Percentiles rank a stretch among this genome's conserved stretches.
Conservation (phyloP, 257 asterid species). For the Henckelia pumila region DNA sequence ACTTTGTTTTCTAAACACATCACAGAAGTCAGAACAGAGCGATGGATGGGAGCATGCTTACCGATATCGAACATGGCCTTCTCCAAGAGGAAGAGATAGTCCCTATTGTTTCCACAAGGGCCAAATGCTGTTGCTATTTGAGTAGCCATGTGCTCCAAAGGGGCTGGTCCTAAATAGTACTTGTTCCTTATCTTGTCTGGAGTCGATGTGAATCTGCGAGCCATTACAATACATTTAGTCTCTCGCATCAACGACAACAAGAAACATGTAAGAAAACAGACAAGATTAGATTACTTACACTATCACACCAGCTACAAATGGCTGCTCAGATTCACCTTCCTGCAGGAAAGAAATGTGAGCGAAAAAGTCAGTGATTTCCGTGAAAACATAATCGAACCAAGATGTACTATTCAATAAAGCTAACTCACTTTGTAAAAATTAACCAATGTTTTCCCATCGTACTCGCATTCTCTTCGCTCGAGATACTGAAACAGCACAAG, state of each 20-base stretch:
- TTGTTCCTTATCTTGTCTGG: constrained; percentile 71
- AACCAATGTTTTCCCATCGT: constrained; percentile 68
- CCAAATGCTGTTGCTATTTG: constrained; percentile 95
- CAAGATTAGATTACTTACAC: constrained; percentile 64
- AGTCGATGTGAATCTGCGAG: constrained; percentile 82
- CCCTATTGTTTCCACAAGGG: constrained; percentile 88
- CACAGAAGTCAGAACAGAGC: too few species aligned
- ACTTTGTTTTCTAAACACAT: too few species aligned
- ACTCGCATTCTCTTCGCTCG: constrained; percentile 87
- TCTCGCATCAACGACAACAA: background rate
- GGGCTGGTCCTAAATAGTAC: constrained; percentile 92
- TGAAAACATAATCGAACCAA: background rate
- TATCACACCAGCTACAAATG: constrained; percentile 62
- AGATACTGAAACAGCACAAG: constrained; percentile 49
- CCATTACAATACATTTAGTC: too few species aligned
- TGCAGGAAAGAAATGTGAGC: constrained; percentile 15
- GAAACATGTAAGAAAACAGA: background rate
- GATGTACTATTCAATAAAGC: too few species aligned
- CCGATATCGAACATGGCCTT: constrained; percentile 81
- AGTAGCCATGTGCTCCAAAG: constrained; percentile 77
- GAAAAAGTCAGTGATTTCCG: background rate
- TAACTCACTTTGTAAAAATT: constrained; percentile 62
- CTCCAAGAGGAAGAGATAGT: constrained; percentile 75
- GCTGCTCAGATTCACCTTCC: constrained; percentile 67
- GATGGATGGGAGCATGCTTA: constrained; percentile 21